These are phyloP conservation scores for Melaleuca alternifolia DNA, from an alignment of 345 rosid species.

Conservation along the genomic window DNA sequence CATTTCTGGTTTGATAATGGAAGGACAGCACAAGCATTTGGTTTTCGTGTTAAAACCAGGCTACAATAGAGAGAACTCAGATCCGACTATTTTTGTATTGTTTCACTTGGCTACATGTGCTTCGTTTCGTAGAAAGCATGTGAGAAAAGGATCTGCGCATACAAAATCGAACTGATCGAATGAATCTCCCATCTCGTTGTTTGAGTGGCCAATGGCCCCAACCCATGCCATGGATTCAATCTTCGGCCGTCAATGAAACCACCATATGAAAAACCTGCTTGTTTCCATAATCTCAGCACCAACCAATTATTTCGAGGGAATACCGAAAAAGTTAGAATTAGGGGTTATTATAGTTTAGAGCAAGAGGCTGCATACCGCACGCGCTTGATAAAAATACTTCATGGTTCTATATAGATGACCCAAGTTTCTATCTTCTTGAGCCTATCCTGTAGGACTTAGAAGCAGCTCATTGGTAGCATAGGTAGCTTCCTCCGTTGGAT, in stretches of 20 bases:
- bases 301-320: not conserved
- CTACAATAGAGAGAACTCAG: not conserved
- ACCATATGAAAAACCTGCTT: not conserved
- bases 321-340: not conserved
- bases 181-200: not conserved
- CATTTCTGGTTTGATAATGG: not conserved
- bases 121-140: not conserved
- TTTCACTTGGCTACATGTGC: not conserved
- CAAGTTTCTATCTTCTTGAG: not conserved
- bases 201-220: not conserved
- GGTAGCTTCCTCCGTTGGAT: not conserved
- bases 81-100: not conserved
- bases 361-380: not conserved
- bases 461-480: not conserved
- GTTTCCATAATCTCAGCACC: not conserved
- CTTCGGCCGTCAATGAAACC: not conserved
- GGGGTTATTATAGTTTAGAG: not conserved
- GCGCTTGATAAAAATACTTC: not conserved
- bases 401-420: not conserved
- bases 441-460: not conserved
- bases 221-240: not conserved
- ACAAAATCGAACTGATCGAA: not conserved
- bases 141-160: not conserved
- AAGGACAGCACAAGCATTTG: not conserved
- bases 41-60: not conserved